Conservation (phyloP, 306 rosid species). For the Malus asiatica region DNA sequence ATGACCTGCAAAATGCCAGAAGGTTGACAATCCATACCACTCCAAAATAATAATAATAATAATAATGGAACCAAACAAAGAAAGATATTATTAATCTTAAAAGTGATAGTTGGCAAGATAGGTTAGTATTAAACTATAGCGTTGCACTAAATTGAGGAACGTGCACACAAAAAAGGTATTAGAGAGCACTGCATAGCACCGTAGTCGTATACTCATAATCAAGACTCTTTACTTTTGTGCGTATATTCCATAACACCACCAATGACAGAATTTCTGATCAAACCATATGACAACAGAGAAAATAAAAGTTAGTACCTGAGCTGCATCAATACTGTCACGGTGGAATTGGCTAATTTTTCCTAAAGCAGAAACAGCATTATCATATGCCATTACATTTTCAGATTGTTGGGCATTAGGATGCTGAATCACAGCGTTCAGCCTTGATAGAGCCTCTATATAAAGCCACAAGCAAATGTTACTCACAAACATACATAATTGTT, state of each 20-base stretch:
- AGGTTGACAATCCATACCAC: background rate
- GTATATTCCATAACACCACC: background rate
- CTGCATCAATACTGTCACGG: constrained; percentile 76
- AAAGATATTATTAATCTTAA: background rate
- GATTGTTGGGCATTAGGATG: constrained; percentile 72
- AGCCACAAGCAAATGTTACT: background rate
- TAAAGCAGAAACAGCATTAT: constrained; percentile 93
- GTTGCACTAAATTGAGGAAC: background rate
- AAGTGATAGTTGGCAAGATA: background rate
- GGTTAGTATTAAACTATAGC: background rate
- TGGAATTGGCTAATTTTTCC: constrained; percentile 88
- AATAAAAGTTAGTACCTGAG: constrained; percentile 47
- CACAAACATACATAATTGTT: too few relatives aligned
- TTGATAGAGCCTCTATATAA: constrained; percentile 78
- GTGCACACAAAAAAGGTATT: background rate
- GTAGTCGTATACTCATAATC: background rate
- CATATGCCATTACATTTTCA: constrained; percentile 89
- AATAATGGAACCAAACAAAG: background rate
- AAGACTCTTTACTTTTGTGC: background rate
- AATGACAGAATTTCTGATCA: background rate
- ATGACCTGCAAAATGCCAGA: constrained; percentile 30
- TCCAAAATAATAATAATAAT: too few relatives aligned
- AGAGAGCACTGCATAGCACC: background rate
- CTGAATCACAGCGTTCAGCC: constrained; percentile 77
- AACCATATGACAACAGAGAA: background rate